Evolutionary conservation across 2,329 filamentous ascomycete genomes (phyloP), one percentile per base, ranked within the genome.

Genomic region (Venturia pyrina): DNA sequence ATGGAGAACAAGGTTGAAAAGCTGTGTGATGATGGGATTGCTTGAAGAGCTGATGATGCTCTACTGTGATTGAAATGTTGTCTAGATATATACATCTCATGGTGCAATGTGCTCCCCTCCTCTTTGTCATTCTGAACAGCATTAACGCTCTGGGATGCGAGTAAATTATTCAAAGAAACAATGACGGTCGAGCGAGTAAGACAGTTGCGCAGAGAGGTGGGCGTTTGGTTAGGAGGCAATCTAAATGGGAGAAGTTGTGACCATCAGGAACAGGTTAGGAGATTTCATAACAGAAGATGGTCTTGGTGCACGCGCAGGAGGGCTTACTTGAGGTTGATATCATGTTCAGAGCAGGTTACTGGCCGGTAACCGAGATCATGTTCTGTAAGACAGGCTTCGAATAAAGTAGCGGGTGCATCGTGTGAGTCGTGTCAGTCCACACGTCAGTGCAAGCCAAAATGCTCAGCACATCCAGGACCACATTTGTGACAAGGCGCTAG

Each of bases 21-120:
- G 24, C 50, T 34, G 53, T 59, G 19, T 19, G 15, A 37, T n/a
- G 53, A 37, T 37, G 3, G n/a, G 19, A 21, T 37, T 59, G 53
- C 53, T n/a, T 59, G 32, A 24, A 50, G 46, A 37, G 53, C 19
- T 59, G 53, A 37, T 59, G 53, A 59, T 59, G 53, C 28, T 59
- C 53, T 37, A n/a, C 5, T 21, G 8, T 37, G 28, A 28, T 17
- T 19, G 44, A n/a, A 15, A 44, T 62, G 13, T 28, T 28, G 28
- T 1, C 6, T 62, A 37, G 60, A 44, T 44, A 41, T 62, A 44
- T 44, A 19, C 40, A 62, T 37, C 24, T 37, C 40, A 24, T 32
- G n/a, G 28, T 44, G 32, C n/a, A 43, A 10, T 32, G 37, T 41
- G 40, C 24, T 46, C 7, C 21, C 17, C 1, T 44, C 44, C 21